phyloP scores from a whole-genome alignment of 306 rosid genomes.

The Quercus dentata region DNA sequence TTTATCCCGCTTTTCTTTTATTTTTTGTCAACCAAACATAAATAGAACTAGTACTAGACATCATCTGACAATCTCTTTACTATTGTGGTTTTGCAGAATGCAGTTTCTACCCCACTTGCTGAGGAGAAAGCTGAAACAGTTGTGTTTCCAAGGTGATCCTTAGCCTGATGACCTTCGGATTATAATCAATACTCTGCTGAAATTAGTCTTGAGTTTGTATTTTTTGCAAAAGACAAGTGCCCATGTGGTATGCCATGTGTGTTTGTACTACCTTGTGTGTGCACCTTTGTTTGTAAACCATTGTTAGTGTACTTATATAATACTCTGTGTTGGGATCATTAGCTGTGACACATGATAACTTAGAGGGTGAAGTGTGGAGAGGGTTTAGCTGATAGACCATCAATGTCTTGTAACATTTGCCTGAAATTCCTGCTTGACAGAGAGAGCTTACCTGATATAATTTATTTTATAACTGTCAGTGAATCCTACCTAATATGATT shows the following conservation, averaged over 20 bases:
- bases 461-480: neutral
- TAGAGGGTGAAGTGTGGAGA: neutral
- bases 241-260: neutral
- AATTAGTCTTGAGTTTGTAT: neutral
- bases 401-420: neutral
- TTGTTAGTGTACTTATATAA: neutral
- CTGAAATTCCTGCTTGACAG: too few relatives aligned
- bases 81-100: slow-evolving; percentile 13
- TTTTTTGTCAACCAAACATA: neutral
- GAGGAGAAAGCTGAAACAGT: slow-evolving; percentile 10
- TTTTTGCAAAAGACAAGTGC: neutral
- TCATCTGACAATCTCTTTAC: neutral
- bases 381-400: neutral
- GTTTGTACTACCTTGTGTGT: neutral
- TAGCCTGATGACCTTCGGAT: neutral
- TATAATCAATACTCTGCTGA: neutral
- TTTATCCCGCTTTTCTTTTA: neutral
- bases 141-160: slow-evolving; percentile 5
- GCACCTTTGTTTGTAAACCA: neutral
- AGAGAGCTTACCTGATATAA: neutral
- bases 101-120: slow-evolving; percentile 1
- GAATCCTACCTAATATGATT: neutral
- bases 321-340: neutral
- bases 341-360: too few relatives aligned
- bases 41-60: neutral